Conservation (phyloP, 2,329 filamentous ascomycete species). For the Fusarium marasasianum region DNA sequence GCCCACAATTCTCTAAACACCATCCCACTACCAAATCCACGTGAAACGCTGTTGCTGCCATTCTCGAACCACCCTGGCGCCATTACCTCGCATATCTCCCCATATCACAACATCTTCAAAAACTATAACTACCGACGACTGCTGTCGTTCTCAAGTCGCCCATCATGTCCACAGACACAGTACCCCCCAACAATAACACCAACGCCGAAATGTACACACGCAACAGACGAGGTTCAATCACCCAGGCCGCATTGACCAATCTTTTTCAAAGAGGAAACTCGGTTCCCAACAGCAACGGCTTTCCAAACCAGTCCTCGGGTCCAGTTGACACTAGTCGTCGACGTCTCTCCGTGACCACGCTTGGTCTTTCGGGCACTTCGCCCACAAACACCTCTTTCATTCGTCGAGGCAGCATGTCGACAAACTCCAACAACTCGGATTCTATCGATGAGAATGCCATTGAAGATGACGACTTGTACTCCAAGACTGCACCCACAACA, state of each 20-base stretch:
- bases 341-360: conserved; percentile 77
- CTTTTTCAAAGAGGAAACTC: conserved; percentile 69
- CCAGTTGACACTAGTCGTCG: conserved; percentile 69
- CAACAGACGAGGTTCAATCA: conserved; percentile 65
- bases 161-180: conserved; percentile 50
- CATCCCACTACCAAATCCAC: conserved; percentile 37
- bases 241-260: conserved; percentile 64
- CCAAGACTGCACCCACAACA: conserved; percentile 71
- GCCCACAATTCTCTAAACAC: conserved; percentile 32
- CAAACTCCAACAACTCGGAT: conserved; percentile 65
- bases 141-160: conserved; percentile 27
- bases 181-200: conserved; percentile 42
- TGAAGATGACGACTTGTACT: conserved; percentile 71
- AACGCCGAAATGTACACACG: conserved; percentile 53
- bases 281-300: conserved; percentile 54
- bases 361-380: conserved; percentile 77
- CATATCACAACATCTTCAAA: conserved; percentile 39
- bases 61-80: conserved; percentile 44
- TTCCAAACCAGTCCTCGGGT: conserved; percentile 51
- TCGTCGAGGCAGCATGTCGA: conserved; percentile 75
- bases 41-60: conserved; percentile 37
- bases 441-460: conserved; percentile 77
- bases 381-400: conserved; percentile 66
- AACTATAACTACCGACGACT: conserved; percentile 41
- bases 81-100: conserved; percentile 35